Conservation (phyloP, 345 rosid species). For the Microthlaspi erraticum region DNA sequence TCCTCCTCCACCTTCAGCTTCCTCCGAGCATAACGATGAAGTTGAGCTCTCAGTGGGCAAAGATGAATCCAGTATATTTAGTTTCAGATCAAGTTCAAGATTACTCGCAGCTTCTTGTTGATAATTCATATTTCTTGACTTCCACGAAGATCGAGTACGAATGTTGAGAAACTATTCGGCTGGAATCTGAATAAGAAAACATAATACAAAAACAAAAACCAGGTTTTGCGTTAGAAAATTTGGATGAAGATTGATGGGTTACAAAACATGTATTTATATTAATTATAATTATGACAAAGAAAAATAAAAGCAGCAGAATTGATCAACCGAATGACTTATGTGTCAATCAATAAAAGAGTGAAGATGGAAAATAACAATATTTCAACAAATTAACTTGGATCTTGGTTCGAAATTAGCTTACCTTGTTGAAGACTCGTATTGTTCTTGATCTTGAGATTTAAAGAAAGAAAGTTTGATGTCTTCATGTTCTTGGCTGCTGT, state of each 20-base stretch:
- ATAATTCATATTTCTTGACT: constrained; percentile 42
- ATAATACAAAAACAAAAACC: not conserved
- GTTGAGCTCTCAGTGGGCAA: constrained; percentile 36
- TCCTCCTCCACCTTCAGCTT: constrained; percentile 40
- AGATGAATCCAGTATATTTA: constrained; percentile 38
- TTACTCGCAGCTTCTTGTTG: constrained; percentile 30
- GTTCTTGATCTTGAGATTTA: constrained; percentile 36
- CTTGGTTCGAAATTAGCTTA: constrained; percentile 27
- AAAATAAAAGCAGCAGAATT: constrained; percentile 1
- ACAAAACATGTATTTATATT: constrained; percentile 1
- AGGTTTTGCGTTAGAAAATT: not conserved
- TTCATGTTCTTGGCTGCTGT: constrained; percentile 25
- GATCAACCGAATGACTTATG: not conserved
- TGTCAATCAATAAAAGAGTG: not conserved
- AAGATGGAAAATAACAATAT: not conserved
- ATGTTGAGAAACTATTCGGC: not conserved
- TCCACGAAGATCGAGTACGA: constrained; percentile 25
- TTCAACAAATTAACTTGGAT: constrained; percentile 4
- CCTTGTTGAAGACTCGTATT: constrained; percentile 37
- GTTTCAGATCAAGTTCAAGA: constrained; percentile 41
- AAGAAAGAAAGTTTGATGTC: constrained; percentile 32
- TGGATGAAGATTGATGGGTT: not conserved
- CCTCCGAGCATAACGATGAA: constrained; percentile 41
- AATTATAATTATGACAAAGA: not conserved
- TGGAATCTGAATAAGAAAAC: constrained; percentile 13